Evolutionary conservation across 805 yeast species (phyloP), one percentile per base, ranked within the genome.

Genomic region (Pichia deserticola): DNA sequence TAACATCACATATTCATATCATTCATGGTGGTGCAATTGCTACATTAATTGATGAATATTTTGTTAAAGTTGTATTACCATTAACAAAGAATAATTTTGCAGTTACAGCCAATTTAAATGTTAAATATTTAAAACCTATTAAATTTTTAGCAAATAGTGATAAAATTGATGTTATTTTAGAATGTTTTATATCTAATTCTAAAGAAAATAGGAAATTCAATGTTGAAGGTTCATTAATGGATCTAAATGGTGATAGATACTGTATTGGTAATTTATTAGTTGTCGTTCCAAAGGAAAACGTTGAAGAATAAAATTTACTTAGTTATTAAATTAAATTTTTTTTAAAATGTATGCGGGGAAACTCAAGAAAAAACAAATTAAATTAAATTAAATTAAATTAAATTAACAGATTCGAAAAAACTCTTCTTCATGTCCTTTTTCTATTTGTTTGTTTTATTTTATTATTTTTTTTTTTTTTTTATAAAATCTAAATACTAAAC

Each of bases 11-110:
- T 49, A 76, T 72, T 48, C 78, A 78, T 41, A 68, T 73, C 43
- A 67, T 78, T 39, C 82, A 78, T 57, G 78, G 78, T 47, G 82
- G 82, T 1, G 67, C 77, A 15, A 64, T 76, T n/a, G 71, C 80
- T 5, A 76, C 81, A 5, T 63, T 78, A 7, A 59, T 78, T 10
- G 82, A 78, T 55, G 82, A 77, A 57, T 77, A 74, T 3, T 66
- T 77, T 46, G 76, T 79, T 50, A 58, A 70, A n/a, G 74, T 76
- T 44, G 80, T 76, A 15, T 70, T 78, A 52, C 73, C 80, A 4
- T 54, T 66, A 20, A 67, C 78, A 25, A 77, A 76, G 0, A 64
- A 71, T 10, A 41, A 50, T 43, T 68, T 66, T 46, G 81, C 81
- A 9, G 78, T 76, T n/a, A 78, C 82, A 7, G 81, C 76, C 2